phyloP scores from a whole-genome alignment of 2,329 filamentous ascomycete genomes.

The Claviceps sorghi region DNA sequence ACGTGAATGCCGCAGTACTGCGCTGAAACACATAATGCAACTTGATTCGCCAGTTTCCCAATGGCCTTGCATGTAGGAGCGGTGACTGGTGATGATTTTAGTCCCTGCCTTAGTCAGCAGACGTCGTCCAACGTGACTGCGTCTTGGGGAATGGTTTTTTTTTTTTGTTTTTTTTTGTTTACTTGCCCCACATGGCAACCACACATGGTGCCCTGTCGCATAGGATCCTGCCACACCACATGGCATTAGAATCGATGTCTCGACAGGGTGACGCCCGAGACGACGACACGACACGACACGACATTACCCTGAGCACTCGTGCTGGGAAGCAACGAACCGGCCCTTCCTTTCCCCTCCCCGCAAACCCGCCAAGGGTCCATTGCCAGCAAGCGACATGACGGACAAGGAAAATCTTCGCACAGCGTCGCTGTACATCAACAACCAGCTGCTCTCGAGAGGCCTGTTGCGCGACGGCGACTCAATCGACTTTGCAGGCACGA shows the following conservation, averaged over 20 bases:
- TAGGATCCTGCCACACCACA: background rate
- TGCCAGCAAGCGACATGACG: slow-evolving; percentile 26
- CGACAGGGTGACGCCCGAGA: background rate
- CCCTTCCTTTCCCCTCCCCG: background rate
- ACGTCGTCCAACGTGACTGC: slow-evolving; percentile 1
- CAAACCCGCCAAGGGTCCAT: background rate
- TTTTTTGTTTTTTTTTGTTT: slow-evolving; percentile 17
- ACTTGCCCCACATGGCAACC: slow-evolving; percentile 23
- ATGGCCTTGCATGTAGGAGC: background rate
- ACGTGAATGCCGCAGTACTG: background rate
- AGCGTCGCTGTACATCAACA: slow-evolving; percentile 59
- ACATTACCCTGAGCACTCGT: background rate
- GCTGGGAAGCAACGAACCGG: background rate
- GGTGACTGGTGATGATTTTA: background rate
- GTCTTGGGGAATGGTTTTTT: background rate
- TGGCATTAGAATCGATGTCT: slow-evolving; percentile 2
- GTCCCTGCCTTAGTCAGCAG: slow-evolving; percentile 12
- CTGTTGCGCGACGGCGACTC: slow-evolving; percentile 51
- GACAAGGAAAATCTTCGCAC: slow-evolving; percentile 49
- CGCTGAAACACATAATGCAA: background rate
- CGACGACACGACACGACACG: background rate
- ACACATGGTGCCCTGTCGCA: slow-evolving; percentile 10
- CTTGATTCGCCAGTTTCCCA: background rate
- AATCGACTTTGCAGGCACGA: slow-evolving; percentile 71
- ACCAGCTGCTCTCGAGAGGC: slow-evolving; percentile 52